phyloP scores from a whole-genome alignment of 768 basidiomycete species.

The Tulasnella sp. region DNA sequence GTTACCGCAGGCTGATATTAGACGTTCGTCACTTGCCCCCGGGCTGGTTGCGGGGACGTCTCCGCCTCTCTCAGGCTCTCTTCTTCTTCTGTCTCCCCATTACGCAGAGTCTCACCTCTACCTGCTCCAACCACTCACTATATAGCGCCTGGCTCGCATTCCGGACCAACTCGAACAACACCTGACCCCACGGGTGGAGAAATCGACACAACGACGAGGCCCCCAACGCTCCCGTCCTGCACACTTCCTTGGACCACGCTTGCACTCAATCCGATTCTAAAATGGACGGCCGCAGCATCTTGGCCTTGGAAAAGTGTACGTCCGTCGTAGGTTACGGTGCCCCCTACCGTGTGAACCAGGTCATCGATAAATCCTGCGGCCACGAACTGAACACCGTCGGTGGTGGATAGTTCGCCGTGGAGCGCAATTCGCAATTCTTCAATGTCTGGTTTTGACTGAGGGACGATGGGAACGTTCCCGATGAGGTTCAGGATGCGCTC shows the following conservation, averaged over 20 bases:
- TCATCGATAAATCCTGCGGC: slow-evolving; percentile 21
- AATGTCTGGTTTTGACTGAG: slow-evolving; percentile 26
- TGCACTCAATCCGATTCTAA: slow-evolving; percentile 43
- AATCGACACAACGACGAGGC: slow-evolving; percentile 29
- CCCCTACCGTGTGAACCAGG: slow-evolving; percentile 19
- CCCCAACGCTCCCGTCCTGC: slow-evolving; percentile 17
- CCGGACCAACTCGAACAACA: slow-evolving; percentile 23
- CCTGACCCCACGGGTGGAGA: slow-evolving; percentile 49
- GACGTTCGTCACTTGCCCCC: slow-evolving; percentile 58
- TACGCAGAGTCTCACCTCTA: not conserved
- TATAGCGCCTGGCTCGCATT: slow-evolving; percentile 51
- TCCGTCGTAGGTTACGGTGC: slow-evolving; percentile 3
- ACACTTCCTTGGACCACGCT: slow-evolving; percentile 44
- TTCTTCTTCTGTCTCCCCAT: not conserved
- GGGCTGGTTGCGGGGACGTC: slow-evolving; percentile 39
- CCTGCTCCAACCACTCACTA: not conserved
- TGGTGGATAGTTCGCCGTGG: slow-evolving; percentile 27
- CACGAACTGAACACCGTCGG: slow-evolving; percentile 27
- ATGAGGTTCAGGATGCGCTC: slow-evolving; percentile 9
- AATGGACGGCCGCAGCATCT: not conserved
- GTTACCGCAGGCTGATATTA: slow-evolving; percentile 51
- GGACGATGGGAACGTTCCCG: slow-evolving; percentile 16
- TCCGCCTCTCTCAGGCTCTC: too few relatives aligned
- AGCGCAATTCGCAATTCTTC: slow-evolving; percentile 21
- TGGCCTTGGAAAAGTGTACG: not conserved